Evolutionary conservation across 1,139 yeast genomes (phyloP), one percentile per base, ranked within the genome.

Genomic region (Candida gigantensis): DNA sequence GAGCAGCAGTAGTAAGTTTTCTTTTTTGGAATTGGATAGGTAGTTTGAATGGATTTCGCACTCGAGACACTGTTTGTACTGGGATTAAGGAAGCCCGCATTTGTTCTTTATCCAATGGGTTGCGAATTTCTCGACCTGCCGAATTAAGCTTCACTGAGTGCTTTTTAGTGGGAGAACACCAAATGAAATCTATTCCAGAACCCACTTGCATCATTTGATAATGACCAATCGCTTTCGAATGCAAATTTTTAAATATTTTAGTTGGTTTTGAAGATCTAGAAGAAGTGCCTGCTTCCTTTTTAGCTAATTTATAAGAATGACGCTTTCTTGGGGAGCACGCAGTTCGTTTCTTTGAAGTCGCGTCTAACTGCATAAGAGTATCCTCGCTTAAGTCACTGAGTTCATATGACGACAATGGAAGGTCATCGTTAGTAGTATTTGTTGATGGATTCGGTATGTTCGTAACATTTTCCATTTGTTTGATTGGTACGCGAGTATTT

Each of bases 341-440:
- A 15, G 6, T 20, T 8, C 31, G 34, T 15, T 29, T 25, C 14
- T 7, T 35, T 8, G 24, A 23, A n/a, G n/a, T n/a, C n/a, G n/a
- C n/a, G n/a, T n/a, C n/a, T n/a, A n/a, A n/a, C n/a, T n/a, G n/a
- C n/a, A 17, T 31, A 20, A 32, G 19, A 15, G 28, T 23, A 12
- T 28, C 34, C n/a, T 36, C 39, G 28, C 28, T 33, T 10, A 28
- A 28, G 24, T 36, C 39, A 20, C 36, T 33, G 14, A 28, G 28
- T 13, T 32, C 36, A 36, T 28, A 36, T n/a, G 25, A 13, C 7
- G 30, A 10, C n/a, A 26, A 27, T 15, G 20, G 25, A 6, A 18
- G 14, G 24, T 34, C 38, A 15, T 7, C 24, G 3, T 31, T 20
- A 15, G 33, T 5, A 9, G 21, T 13, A 3, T 8, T 16, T 9